These are phyloP conservation scores for Cucumis sativus DNA, from an alignment of 306 rosid species.

Conservation along the genomic window Cucumber_9930_V3 NC_026658.2:3276501-3277000, in stretches of 20 bases:
- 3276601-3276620: background rate
- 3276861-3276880: conserved; percentile 94
- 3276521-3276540: too few relatives aligned
- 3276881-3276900: conserved; percentile 76
- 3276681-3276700: background rate
- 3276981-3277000: conserved; percentile 51
- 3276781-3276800: conserved; percentile 91
- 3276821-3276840: conserved; percentile 64
- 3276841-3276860: conserved; percentile 85
- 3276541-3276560: background rate
- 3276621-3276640: background rate
- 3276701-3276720: background rate
- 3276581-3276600: background rate
- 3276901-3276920: conserved; percentile 51
- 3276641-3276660: background rate
- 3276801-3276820: conserved; percentile 96
- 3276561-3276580: background rate
- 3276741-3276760: conserved; percentile 78
- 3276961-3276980: conserved; percentile 59
- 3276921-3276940: conserved; percentile 40
- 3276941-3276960: conserved; percentile 83
- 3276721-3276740: background rate
- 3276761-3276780: conserved; percentile 86
- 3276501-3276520: background rate
- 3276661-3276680: background rate